Evolutionary conservation across 805 yeast genomes (phyloP), one percentile per base, ranked within the genome.

Genomic region (Lipomyces yamanashiensis): DNA sequence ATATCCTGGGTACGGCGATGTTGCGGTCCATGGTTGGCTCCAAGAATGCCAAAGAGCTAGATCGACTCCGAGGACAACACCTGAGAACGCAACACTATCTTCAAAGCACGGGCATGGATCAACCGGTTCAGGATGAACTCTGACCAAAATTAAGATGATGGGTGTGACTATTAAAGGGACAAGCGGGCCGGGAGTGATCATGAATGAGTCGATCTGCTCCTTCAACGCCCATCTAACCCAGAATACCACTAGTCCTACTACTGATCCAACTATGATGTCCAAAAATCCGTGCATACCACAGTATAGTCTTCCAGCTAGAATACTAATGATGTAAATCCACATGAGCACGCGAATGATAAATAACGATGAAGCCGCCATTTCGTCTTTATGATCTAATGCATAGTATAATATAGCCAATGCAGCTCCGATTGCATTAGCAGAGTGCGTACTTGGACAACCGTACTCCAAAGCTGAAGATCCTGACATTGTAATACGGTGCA

Each of bases 281-380:
- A 89, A 76, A 64, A 89, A 83, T 1, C 99, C 98, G 77, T 95
- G 99, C 99, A 93, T 93, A 2, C 99, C 99, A 74, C 97, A 92
- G 77, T 95, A 93, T 9, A 93, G 72, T 61, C 99, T 80, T 17
- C 99, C 99, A 64, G 85, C 74, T 0, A 89, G 82, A 64, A 95
- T 78, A 7, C 92, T 84, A 43, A 80, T 63, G 71, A 85, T 86
- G 74, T 92, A 92, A 23, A 83, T 59, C 23, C 54, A 17, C 58
- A 67, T 69, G 23, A 64, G 53, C 13, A 57, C 41, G 21, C 40
- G 21, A 33, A 68, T 36, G 36, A 50, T 13, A 2, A 67, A 13
- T 5, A 63, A 36, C 5, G 61, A 40, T 12, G 17, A 28, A 10
- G 61, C 54, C 7, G 65, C 51, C 40, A 58, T 19, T 17, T 10